Evolutionary conservation across 208 protist species (phyloP), one percentile per base, ranked within the genome.

Genomic region (Leishmania aethiopica): DNA sequence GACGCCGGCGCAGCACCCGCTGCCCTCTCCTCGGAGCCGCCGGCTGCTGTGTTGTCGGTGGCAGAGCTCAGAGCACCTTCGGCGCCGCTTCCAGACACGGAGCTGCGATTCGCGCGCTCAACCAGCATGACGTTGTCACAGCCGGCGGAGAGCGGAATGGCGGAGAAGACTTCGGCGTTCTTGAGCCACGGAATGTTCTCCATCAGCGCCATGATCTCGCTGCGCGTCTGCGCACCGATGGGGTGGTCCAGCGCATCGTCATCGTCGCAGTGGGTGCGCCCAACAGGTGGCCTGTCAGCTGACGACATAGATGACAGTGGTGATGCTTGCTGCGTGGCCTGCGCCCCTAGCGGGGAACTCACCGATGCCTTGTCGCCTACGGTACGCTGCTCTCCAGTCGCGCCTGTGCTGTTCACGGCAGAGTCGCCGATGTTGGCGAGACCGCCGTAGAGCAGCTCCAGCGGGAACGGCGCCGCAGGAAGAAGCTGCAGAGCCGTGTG

Each of bases 51-150:
- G 19, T 49, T 42, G 40, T 32, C 67, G 2, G 40, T 11, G 25
- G 7, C 22, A 64, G 59, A 64, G 59, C 11, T 32, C n/a, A 64
- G 6, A 28, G n/a, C 59, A 32, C 59, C 28, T 28, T 64, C 59
- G n/a, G 32, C 1, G 59, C 10, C 59, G 28, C 25, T 64, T 32
- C 10, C 28, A 72, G 19, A 72, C 19, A 72, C n/a, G 22, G 73
- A 77, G 73, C 51, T 59, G 32, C 53, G 73, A 62, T 37, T 11
- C 28, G 74, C 77, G 6, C 82, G 74, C 28, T 86, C 87, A 55
- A 96, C 91, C 25, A 92, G 40, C 77, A 96, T 85, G 32, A 96
- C 91, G 66, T 92, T 84, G 69, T 94, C 86, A n/a, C 80, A 84
- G 79, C 88, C 89, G 35, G 85, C 80, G 37, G 75, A 84, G 59